Evolutionary conservation across 148 eudicot species (phyloP), one percentile per base, ranked within the genome.

Genomic region (Diospyros kaki): DNA sequence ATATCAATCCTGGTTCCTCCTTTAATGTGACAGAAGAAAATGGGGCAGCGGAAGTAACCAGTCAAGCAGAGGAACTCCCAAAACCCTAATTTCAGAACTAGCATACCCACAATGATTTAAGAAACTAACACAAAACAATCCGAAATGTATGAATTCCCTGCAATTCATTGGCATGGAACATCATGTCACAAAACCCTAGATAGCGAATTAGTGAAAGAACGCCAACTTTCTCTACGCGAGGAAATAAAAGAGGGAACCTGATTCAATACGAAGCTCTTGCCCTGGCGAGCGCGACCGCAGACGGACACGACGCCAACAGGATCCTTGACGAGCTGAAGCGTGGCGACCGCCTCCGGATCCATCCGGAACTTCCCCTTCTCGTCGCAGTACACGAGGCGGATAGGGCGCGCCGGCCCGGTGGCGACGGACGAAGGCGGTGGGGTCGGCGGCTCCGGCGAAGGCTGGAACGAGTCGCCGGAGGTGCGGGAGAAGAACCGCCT

Each of bases 251-350:
- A 43, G 17, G 11, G 13, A 43, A 94, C 97, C 96, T 92, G 97
- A 80, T 95, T 95, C 12, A 95, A 78, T 28, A 95, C 86, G 61
- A 83, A 95, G 81, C 97, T 92, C 81, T 95, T 95, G 70, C 99
- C 99, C 76, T 95, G 99, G 5, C 97, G 91, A 76, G 99, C 97
- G 3, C 99, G 97, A n/a, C 99, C 99, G 43, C 99, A 95, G 15
- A 95, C 99, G 39, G 99, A 89, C 66, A 92, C 99, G 52, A 95
- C 89, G 2, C 97, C 99, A 42, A 95, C 84, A 28, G 97, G 97
- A 46, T 83, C 96, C 71, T 95, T 95, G 15, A 95, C 90, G 38
- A 90, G 87, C 70, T 95, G 99, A 40, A 95, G 91, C 44, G 86
- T 76, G 28, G 99, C 94, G 18, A 92, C 86, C 53, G 99, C 96